Percentiles rank a stretch among this genome's conserved stretches.
These are phyloP conservation scores for Dictyostelium discoideum DNA, from an alignment of 78 protist species.

Conservation along the genomic window dicty_2.7 NC_007091.3:1219501-1220000, in stretches of 20 bases:
- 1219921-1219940: conserved; percentile 75
- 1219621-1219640: conserved; percentile 18
- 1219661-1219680: conserved; percentile 62
- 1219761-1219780: conserved; percentile 49
- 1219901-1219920: conserved; percentile 48
- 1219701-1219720: conserved; percentile 34
- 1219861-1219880: conserved; percentile 77
- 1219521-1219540: conserved; percentile 10
- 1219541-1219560: conserved; percentile 35
- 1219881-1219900: conserved; percentile 14
- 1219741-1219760: conserved; percentile 78
- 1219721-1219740: conserved; percentile 62
- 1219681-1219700: conserved; percentile 54
- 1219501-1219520: not conserved
- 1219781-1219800: conserved; percentile 81
- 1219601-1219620: conserved; percentile 21
- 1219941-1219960: conserved; percentile 59
- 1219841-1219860: conserved; percentile 65
- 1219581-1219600: conserved; percentile 75
- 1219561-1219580: conserved; percentile 33
- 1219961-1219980: conserved; percentile 60
- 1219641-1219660: conserved; percentile 77
- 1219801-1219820: conserved; percentile 84
- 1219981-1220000: conserved; percentile 52
- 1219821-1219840: conserved; percentile 45